Evolutionary conservation across 2,329 filamentous ascomycete genomes (phyloP).

Genomic region (Paraconiothyrium brasiliense): DNA sequence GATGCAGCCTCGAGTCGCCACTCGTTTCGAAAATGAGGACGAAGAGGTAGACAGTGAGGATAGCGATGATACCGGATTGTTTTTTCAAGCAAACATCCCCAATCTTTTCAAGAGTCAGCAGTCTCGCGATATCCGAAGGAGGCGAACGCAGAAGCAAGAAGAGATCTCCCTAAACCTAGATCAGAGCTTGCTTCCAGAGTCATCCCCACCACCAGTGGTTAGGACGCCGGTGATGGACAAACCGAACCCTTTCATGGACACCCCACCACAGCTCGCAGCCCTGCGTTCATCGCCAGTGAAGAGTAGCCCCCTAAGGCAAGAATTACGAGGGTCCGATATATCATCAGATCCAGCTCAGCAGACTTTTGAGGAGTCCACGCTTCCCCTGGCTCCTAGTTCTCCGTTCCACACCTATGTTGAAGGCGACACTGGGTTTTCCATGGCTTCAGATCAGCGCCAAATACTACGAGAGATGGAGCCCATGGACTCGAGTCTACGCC

Average conservation of each 20-base stretch:
- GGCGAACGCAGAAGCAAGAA: conserved; percentile 39
- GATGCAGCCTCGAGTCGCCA: conserved; percentile 20
- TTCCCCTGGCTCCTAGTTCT: conserved; percentile 44
- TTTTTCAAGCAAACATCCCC: conserved; percentile 47
- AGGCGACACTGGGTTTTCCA: conserved; percentile 34
- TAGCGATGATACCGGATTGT: conserved; percentile 50
- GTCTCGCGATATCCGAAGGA: conserved; percentile 30
- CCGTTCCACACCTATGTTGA: conserved; percentile 45
- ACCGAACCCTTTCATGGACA: conserved; percentile 43
- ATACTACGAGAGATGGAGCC: conserved; percentile 43
- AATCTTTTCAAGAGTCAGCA: conserved; percentile 36
- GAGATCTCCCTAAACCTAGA: conserved; percentile 44
- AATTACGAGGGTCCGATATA: conserved; percentile 39
- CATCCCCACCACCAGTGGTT: conserved; percentile 35
- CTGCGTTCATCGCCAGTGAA: conserved; percentile 41
- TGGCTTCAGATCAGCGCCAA: conserved; percentile 44
- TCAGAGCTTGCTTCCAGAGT: conserved; percentile 44
- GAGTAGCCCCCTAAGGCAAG: conserved; percentile 46
- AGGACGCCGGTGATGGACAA: conserved; percentile 26
- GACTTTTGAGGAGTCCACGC: conserved; percentile 38
- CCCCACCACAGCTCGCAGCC: conserved; percentile 40
- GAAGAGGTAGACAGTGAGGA: conserved; percentile 36
- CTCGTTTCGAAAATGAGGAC: conserved; percentile 25
- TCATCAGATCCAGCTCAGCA: conserved; percentile 32
- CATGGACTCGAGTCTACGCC: conserved; percentile 39